Evolutionary conservation across 139 green algal species (phyloP).

Genomic region (Closterium sp.): DNA sequence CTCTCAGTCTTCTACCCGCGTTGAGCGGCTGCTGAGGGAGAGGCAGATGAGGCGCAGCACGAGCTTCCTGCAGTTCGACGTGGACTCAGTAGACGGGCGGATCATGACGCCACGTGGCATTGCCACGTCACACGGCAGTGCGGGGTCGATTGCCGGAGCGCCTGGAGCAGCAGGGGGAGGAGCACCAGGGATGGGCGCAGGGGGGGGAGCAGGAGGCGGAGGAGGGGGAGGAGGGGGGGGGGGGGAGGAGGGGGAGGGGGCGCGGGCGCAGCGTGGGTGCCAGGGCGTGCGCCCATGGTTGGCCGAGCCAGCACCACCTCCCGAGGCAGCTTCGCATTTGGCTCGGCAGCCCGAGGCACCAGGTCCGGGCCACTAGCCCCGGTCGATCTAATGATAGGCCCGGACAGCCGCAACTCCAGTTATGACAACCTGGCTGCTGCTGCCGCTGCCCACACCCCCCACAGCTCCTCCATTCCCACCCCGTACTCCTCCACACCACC

Average conservation of each 20-base stretch:
- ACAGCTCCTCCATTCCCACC: neutral
- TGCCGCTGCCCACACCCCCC: neutral
- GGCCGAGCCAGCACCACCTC: neutral
- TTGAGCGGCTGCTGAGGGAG: slow-evolving; percentile 37
- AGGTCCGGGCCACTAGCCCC: neutral
- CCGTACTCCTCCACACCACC: neutral
- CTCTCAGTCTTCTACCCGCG: slow-evolving; percentile 23
- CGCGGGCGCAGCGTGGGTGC: neutral
- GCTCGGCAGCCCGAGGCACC: neutral
- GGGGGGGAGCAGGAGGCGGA: neutral
- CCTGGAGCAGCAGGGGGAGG: neutral
- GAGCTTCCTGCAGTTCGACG: slow-evolving; percentile 36
- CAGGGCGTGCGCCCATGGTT: neutral
- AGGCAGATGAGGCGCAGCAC: slow-evolving; percentile 27
- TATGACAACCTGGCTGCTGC: slow-evolving; percentile 16
- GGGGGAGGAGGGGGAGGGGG: neutral
- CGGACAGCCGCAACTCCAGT: slow-evolving; percentile 17
- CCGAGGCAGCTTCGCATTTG: neutral
- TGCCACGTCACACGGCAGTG: neutral
- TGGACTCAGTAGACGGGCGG: slow-evolving; percentile 10
- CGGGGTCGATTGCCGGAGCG: neutral
- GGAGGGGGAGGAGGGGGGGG: too few species aligned
- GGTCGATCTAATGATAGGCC: neutral
- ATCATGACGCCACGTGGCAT: neutral
- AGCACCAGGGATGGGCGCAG: neutral